These are phyloP conservation scores for Nyctanthes arbortristis DNA, from an alignment of 257 asterid genomes.

Conservation along the genomic window DNA sequence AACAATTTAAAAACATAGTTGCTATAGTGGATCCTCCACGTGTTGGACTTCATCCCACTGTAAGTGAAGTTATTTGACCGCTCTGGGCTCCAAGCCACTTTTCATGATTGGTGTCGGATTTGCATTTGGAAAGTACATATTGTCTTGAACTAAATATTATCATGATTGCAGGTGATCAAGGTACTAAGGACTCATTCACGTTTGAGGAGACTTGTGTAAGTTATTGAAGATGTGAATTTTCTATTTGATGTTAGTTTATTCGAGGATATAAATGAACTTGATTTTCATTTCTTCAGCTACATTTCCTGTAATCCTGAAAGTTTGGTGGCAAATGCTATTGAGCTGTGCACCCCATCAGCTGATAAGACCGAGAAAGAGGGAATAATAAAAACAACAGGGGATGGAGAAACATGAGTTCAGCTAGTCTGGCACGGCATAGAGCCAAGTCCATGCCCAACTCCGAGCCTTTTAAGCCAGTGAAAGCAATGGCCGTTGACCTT, in stretches of 20 bases:
- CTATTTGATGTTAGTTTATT: slow-evolving; percentile 7
- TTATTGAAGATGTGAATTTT: slow-evolving; percentile 4
- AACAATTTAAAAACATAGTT: slow-evolving; percentile 72
- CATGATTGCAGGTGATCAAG: slow-evolving; percentile 73
- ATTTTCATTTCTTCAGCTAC: slow-evolving; percentile 59
- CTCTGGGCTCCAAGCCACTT: not conserved
- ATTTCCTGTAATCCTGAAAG: slow-evolving; percentile 98
- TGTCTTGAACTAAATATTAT: not conserved
- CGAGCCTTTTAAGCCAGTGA: slow-evolving; percentile 85
- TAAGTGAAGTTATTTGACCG: slow-evolving; percentile 39
- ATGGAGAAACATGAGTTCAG: slow-evolving; percentile 88
- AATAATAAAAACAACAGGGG: slow-evolving; percentile 67
- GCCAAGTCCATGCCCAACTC: slow-evolving; percentile 92
- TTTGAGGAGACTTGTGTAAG: slow-evolving; percentile 93
- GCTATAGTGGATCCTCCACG: slow-evolving; percentile 99
- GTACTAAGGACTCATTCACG: slow-evolving; percentile 81
- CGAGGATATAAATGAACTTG: not conserved
- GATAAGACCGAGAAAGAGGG: slow-evolving; percentile 60
- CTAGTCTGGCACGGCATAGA: slow-evolving; percentile 89
- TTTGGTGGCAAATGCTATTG: slow-evolving; percentile 97
- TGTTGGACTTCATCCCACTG: slow-evolving; percentile 98
- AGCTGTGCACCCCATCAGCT: slow-evolving; percentile 91
- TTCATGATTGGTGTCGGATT: not conserved
- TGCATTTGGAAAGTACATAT: not conserved
- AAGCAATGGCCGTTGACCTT: slow-evolving; percentile 94